Percentiles rank a stretch among this genome's conserved stretches.
These are phyloP conservation scores for Synchytrium microbalum DNA, from an alignment of 371 early-diverging fungal genomes.

Conservation along the genomic window DNA sequence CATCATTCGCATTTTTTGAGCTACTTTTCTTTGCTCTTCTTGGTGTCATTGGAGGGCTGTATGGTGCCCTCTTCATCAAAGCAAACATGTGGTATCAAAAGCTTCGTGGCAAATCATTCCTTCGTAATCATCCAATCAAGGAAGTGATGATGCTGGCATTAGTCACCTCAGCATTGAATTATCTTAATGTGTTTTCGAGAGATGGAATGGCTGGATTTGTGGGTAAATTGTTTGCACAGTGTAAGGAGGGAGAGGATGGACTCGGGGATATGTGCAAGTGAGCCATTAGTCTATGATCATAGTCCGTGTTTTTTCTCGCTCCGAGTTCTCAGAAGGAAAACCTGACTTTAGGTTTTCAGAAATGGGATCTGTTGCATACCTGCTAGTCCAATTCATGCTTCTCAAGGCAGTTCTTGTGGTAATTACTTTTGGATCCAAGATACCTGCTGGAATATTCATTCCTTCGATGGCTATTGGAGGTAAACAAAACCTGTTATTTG, in stretches of 20 bases:
- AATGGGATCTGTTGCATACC: constrained; percentile 22
- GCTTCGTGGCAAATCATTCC: constrained; percentile 5
- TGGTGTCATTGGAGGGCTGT: constrained; percentile 89
- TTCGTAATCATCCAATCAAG: constrained; percentile 45
- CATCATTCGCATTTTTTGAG: constrained; percentile 86
- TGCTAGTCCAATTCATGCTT: constrained; percentile 11
- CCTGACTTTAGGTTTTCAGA: background rate
- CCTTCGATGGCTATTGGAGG: constrained; percentile 93
- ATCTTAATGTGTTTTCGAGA: constrained; percentile 70
- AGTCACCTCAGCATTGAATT: constrained; percentile 66
- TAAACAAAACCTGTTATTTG: too few relatives aligned
- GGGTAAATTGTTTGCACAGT: constrained; percentile 1
- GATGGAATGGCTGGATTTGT: constrained; percentile 10
- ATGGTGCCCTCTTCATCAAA: constrained; percentile 79
- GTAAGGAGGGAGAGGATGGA: background rate
- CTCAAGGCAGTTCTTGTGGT: constrained; percentile 23
- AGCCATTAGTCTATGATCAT: too few relatives aligned
- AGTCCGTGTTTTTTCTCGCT: too few relatives aligned
- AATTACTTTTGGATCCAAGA: constrained; percentile 23
- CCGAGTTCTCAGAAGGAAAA: too few relatives aligned
- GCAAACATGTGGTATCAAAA: constrained; percentile 34
- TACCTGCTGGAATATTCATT: constrained; percentile 89
- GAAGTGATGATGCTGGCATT: constrained; percentile 70
- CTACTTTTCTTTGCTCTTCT: constrained; percentile 71
- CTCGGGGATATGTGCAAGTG: background rate